Percentiles rank a stretch among this genome's conserved stretches.
These are phyloP conservation scores for Zymoseptoria tritici DNA, from an alignment of 2,329 filamentous ascomycete genomes.

Conservation along the genomic window DNA sequence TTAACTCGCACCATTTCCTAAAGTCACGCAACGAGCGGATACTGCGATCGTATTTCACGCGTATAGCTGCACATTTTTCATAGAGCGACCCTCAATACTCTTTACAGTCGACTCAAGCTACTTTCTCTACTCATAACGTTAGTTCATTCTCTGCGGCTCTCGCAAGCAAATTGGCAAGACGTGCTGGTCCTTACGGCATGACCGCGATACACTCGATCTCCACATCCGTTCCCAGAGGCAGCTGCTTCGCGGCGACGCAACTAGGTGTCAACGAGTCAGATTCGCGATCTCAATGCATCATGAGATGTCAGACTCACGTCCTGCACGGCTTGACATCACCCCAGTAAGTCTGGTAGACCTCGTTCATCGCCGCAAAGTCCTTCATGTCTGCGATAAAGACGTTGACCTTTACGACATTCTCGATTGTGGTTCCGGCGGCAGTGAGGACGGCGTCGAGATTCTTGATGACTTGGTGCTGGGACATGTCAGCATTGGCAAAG, in stretches of 20 bases:
- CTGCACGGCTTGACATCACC: slow-evolving; percentile 29
- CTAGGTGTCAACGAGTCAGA: slow-evolving; percentile 22
- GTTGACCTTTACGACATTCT: slow-evolving; percentile 60
- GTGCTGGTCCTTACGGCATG: slow-evolving; percentile 20
- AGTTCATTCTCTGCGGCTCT: background rate
- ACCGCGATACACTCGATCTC: slow-evolving; percentile 48
- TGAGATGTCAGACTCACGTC: slow-evolving; percentile 18
- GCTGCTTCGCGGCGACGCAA: slow-evolving; percentile 46
- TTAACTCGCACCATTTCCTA: background rate
- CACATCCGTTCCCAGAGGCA: slow-evolving; percentile 45
- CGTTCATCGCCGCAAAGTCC: slow-evolving; percentile 54
- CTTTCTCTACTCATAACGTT: background rate
- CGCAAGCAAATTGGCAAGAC: background rate
- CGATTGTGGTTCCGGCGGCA: slow-evolving; percentile 51
- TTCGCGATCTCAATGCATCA: background rate
- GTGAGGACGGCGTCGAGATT: slow-evolving; percentile 55
- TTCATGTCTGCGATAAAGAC: slow-evolving; percentile 59
- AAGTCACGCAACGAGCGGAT: background rate
- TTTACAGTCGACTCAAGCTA: background rate
- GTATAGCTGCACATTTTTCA: background rate
- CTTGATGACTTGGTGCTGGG: slow-evolving; percentile 47
- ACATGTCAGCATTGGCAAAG: background rate
- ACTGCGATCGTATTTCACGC: background rate
- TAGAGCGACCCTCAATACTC: background rate
- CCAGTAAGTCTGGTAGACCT: slow-evolving; percentile 39